Conservation (phyloP, 2,329 filamentous ascomycete species). For the Clonostachys solani region DNA sequence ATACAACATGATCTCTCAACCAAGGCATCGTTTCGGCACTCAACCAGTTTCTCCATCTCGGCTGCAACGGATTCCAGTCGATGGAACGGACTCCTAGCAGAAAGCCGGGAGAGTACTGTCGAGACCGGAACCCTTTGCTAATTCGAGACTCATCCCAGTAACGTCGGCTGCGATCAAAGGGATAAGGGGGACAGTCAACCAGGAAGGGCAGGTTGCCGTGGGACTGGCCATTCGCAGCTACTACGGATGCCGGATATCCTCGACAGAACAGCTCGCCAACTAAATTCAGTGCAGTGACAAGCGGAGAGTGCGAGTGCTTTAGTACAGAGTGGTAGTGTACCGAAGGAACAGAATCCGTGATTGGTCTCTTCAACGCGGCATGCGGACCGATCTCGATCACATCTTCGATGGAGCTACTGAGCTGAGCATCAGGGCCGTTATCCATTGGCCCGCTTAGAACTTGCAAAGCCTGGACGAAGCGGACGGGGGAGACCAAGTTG, state of each 20-base stretch:
- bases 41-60: constrained; percentile 23
- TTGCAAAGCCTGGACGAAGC: constrained; percentile 16
- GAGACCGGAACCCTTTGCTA: constrained; percentile 13
- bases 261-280: neutral
- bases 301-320: neutral
- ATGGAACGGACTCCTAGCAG: constrained; percentile 13
- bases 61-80: constrained; percentile 12
- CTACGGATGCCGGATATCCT: neutral
- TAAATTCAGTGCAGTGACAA: neutral
- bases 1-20: constrained; percentile 24
- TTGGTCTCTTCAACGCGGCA: neutral
- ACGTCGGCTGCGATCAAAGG: constrained; percentile 10
- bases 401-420: too few relatives aligned
- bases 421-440: too few relatives aligned
- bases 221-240: neutral
- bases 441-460: too few relatives aligned
- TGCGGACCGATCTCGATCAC: neutral
- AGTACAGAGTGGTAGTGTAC: neutral
- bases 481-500: constrained; percentile 25
- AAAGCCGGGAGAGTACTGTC: constrained; percentile 13
- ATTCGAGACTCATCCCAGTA: constrained; percentile 12
- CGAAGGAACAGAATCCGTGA: neutral
- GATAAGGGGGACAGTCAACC: constrained; percentile 12
- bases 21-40: constrained; percentile 18
- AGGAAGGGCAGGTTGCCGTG: neutral